Conservation (phyloP, 257 asterid species). For the Solanum gandarillasii region DNA sequence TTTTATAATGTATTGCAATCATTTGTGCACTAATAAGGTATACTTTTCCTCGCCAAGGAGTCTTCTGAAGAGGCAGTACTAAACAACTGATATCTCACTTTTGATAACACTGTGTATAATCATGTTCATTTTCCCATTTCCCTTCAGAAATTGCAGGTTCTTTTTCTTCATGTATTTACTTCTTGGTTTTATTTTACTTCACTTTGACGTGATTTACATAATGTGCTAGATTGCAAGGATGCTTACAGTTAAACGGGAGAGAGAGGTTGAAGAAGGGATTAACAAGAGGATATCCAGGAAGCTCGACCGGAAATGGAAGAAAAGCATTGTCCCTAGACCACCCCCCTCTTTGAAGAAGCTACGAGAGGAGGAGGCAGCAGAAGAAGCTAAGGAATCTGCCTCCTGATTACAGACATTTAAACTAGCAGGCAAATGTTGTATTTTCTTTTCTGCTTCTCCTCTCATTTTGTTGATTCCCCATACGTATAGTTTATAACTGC, state of each 20-base stretch:
- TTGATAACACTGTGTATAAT: neutral
- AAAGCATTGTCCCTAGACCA: conserved; percentile 85
- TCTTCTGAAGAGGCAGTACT: neutral
- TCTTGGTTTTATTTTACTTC: neutral
- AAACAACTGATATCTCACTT: neutral
- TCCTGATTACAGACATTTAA: conserved; percentile 14
- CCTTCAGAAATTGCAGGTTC: neutral
- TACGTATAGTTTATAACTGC: neutral
- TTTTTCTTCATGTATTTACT: neutral
- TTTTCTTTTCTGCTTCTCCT: neutral
- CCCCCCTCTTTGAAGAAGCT: conserved; percentile 79
- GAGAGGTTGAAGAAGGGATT: conserved; percentile 90
- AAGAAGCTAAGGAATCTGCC: conserved; percentile 61
- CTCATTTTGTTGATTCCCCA: neutral
- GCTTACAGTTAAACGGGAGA: conserved; percentile 89
- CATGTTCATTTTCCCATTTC: neutral
- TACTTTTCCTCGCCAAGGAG: neutral
- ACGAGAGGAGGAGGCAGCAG: conserved; percentile 70
- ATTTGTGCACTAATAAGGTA: neutral
- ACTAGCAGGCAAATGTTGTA: neutral
- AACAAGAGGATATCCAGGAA: conserved; percentile 81
- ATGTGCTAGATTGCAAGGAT: conserved; percentile 62
- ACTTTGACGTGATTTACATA: neutral
- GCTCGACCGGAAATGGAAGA: conserved; percentile 86
- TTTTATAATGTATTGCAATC: neutral